Evolutionary conservation across 352 stramenopile genomes (phyloP).

Genomic region (Pythium coloratum): DNA sequence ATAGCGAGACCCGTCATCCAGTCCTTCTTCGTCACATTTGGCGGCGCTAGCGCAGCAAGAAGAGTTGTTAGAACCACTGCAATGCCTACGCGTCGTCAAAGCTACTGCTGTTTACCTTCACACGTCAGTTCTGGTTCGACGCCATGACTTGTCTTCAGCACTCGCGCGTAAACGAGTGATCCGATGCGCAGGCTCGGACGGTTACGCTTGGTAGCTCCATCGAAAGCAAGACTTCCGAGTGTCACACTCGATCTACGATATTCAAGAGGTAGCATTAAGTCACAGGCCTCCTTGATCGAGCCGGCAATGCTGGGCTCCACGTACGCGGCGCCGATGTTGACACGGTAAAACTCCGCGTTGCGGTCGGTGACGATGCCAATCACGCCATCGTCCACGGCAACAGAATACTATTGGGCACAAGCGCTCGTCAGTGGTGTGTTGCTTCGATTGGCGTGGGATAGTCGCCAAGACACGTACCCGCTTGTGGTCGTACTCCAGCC

Average conservation of each 20-base stretch:
- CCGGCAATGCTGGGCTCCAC: slow-evolving; percentile 21
- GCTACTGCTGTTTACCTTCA: slow-evolving; percentile 57
- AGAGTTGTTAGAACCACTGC: neutral
- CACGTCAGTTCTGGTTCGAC: slow-evolving; percentile 96
- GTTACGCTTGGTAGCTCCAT: slow-evolving; percentile 98
- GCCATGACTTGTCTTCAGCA: slow-evolving; percentile 83
- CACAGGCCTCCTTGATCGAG: neutral
- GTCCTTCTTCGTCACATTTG: slow-evolving; percentile 92
- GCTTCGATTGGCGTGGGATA: neutral
- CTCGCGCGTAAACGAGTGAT: slow-evolving; percentile 94
- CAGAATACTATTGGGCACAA: slow-evolving; percentile 53
- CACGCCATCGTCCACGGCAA: slow-evolving; percentile 87
- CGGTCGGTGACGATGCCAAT: slow-evolving; percentile 95
- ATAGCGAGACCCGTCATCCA: slow-evolving; percentile 98
- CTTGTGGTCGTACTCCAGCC: slow-evolving; percentile 88
- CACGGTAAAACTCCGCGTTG: slow-evolving; percentile 93
- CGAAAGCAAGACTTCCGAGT: slow-evolving; percentile 89
- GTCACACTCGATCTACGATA: slow-evolving; percentile 61
- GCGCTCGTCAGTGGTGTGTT: neutral
- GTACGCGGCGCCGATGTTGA: slow-evolving; percentile 93
- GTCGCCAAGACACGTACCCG: slow-evolving; percentile 44
- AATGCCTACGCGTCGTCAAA: neutral
- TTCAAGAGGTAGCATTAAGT: slow-evolving; percentile 4
- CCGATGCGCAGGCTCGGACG: slow-evolving; percentile 92
- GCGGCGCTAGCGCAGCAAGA: slow-evolving; percentile 46